phyloP scores from a whole-genome alignment of 139 green algal genomes.

The Coelastrella sp. region DNA sequence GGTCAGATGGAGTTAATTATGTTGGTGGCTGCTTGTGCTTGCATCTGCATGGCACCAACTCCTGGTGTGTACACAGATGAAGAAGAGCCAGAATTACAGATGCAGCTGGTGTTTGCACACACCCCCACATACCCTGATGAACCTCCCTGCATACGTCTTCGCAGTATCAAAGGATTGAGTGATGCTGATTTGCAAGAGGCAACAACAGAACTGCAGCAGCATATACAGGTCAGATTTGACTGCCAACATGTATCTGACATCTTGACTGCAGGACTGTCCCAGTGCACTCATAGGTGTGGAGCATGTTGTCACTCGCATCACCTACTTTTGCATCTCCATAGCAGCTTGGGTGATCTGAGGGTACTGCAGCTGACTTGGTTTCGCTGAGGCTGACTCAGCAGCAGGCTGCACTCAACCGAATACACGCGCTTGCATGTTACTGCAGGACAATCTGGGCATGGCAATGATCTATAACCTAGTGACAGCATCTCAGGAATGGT shows the following conservation, averaged over 20 bases:
- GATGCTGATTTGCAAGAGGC: conserved; percentile 72
- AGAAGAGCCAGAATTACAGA: conserved; percentile 48
- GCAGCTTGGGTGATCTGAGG: too few relatives aligned
- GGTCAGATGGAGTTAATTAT: too few relatives aligned
- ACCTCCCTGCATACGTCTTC: conserved; percentile 63
- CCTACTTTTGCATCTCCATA: too few relatives aligned
- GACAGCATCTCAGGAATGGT: conserved; percentile 78
- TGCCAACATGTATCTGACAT: too few relatives aligned
- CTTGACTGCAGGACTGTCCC: too few relatives aligned
- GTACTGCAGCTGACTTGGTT: too few relatives aligned
- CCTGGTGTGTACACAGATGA: not conserved
- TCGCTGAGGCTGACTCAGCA: too few relatives aligned
- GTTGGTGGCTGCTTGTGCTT: too few relatives aligned
- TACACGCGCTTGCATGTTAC: too few relatives aligned
- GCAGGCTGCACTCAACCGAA: too few relatives aligned
- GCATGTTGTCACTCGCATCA: not conserved
- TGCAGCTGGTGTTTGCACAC: conserved; percentile 72
- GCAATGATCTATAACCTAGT: conserved; percentile 87
- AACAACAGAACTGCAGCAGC: conserved; percentile 54
- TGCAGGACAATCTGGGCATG: conserved; percentile 81
- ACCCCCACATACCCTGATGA: conserved; percentile 73
- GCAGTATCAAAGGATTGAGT: conserved; percentile 74
- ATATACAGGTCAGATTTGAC: conserved; percentile 34
- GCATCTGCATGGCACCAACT: too few relatives aligned
- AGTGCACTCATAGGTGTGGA: too few relatives aligned